Evolutionary conservation across 2,329 filamentous ascomycete species (phyloP).

Genomic region (Scleromitrula shiraiana): DNA sequence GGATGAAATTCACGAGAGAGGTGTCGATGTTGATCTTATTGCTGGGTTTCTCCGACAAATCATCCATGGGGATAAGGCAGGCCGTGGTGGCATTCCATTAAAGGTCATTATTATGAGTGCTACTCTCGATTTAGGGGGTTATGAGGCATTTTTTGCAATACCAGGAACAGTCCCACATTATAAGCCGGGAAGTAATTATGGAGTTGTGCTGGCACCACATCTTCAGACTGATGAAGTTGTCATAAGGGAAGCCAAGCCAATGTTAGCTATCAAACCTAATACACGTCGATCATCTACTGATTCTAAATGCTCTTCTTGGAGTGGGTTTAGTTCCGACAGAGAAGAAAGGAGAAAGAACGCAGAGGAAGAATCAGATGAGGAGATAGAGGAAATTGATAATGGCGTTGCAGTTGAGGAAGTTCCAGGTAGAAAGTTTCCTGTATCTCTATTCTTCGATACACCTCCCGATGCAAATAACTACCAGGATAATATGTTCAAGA

Average conservation of each 20-base stretch:
- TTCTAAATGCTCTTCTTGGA: slow-evolving; percentile 18
- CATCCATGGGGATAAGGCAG: slow-evolving; percentile 51
- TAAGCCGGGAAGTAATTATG: slow-evolving; percentile 23
- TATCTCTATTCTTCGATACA: slow-evolving; percentile 67
- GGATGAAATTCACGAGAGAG: slow-evolving; percentile 95
- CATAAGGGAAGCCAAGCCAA: not conserved
- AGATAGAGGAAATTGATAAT: slow-evolving; percentile 9
- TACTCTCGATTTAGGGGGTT: slow-evolving; percentile 77
- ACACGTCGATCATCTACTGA: slow-evolving; percentile 14
- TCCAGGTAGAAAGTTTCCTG: slow-evolving; percentile 79
- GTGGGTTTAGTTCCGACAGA: slow-evolving; percentile 16
- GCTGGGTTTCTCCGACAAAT: slow-evolving; percentile 82
- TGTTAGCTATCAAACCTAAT: slow-evolving; percentile 1
- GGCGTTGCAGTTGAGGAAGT: slow-evolving; percentile 45
- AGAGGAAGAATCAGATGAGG: not conserved
- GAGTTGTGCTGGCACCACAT: slow-evolving; percentile 19
- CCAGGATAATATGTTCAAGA: slow-evolving; percentile 71
- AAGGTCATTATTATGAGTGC: slow-evolving; percentile 97
- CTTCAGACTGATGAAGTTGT: slow-evolving; percentile 10
- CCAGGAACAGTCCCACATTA: slow-evolving; percentile 22
- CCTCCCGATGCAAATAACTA: slow-evolving; percentile 63
- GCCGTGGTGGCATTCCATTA: slow-evolving; percentile 63
- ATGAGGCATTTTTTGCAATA: slow-evolving; percentile 63
- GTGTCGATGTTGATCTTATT: slow-evolving; percentile 86
- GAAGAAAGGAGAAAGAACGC: not conserved